These are phyloP conservation scores for Debaryomyces coudertii DNA, from an alignment of 1,139 yeast genomes.

Conservation along the genomic window DNA sequence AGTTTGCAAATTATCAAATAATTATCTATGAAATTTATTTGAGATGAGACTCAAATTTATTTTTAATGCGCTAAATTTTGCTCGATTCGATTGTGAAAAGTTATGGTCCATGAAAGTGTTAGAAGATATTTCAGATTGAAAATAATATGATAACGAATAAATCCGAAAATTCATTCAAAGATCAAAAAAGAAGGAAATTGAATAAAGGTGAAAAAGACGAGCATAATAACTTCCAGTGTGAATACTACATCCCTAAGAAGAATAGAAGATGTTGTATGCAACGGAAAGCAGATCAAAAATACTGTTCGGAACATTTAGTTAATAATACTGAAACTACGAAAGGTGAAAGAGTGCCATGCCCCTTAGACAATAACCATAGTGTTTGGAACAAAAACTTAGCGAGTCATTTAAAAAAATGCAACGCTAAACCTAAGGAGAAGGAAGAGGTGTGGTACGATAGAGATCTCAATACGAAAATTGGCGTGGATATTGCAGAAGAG, in stretches of 20 bases:
- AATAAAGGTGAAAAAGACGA: slow-evolving; percentile 11
- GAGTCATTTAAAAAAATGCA: slow-evolving; percentile 66
- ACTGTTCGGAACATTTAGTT: slow-evolving; percentile 65
- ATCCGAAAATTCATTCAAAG: neutral
- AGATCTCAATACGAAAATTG: slow-evolving; percentile 37
- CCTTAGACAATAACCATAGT: slow-evolving; percentile 74
- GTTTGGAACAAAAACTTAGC: slow-evolving; percentile 63
- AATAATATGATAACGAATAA: neutral
- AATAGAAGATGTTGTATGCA: slow-evolving; percentile 65
- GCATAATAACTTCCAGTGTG: slow-evolving; percentile 39
- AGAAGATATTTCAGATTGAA: neutral
- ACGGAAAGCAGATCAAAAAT: slow-evolving; percentile 50
- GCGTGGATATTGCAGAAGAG: slow-evolving; percentile 18
- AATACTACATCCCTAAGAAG: slow-evolving; percentile 49
- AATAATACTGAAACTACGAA: slow-evolving; percentile 20
- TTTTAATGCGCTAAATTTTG: slow-evolving; percentile 7
- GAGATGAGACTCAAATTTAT: slow-evolving; percentile 18
- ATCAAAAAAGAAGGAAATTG: slow-evolving; percentile 13
- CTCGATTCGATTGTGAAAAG: slow-evolving; percentile 15
- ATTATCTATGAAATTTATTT: slow-evolving; percentile 9
- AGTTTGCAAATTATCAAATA: neutral
- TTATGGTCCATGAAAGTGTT: neutral
- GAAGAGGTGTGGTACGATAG: slow-evolving; percentile 47
- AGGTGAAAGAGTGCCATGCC: slow-evolving; percentile 65
- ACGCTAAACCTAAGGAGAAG: slow-evolving; percentile 36